A percentile compares a stretch with the other conserved stretches of the same genome.
phyloP scores from a whole-genome alignment of 2,329 filamentous ascomycete species.

The Penicillium sp. region DNA sequence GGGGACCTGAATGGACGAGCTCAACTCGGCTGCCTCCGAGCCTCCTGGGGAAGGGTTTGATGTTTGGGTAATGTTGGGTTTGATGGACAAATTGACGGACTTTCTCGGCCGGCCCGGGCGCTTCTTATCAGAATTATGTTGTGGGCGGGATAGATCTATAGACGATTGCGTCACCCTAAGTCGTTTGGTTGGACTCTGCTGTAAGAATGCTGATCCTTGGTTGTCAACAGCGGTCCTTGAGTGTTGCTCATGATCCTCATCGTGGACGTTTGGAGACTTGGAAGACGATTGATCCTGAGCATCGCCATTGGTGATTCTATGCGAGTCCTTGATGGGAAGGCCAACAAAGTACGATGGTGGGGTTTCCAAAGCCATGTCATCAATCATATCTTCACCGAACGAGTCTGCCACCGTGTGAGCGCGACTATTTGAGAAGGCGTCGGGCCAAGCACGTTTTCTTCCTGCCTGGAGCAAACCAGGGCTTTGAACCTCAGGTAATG shows the following conservation, averaged over 20 bases:
- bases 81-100: conserved; percentile 23
- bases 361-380: conserved; percentile 27
- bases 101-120: conserved; percentile 31
- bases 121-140: conserved; percentile 11
- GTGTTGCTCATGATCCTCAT: not conserved
- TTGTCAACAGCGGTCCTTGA: not conserved
- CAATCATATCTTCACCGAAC: conserved; percentile 34
- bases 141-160: conserved; percentile 7
- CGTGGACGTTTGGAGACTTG: not conserved
- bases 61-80: conserved; percentile 10
- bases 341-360: conserved; percentile 21
- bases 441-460: conserved; percentile 34
- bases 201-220: not conserved
- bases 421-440: conserved; percentile 26
- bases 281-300: not conserved
- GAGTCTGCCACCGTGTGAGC: conserved; percentile 33
- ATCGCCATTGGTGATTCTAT: not conserved
- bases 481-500: conserved; percentile 33
- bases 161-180: conserved; percentile 26
- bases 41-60: conserved; percentile 12
- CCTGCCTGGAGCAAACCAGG: conserved; percentile 36
- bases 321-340: conserved; percentile 25
- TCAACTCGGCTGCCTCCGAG: conserved; percentile 4
- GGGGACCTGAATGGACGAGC: not conserved
- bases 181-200: conserved; percentile 31